Percentiles rank a stretch among this genome's conserved stretches.
Conservation (phyloP, 345 rosid genomes). For the Populus ilicifolia region DNA sequence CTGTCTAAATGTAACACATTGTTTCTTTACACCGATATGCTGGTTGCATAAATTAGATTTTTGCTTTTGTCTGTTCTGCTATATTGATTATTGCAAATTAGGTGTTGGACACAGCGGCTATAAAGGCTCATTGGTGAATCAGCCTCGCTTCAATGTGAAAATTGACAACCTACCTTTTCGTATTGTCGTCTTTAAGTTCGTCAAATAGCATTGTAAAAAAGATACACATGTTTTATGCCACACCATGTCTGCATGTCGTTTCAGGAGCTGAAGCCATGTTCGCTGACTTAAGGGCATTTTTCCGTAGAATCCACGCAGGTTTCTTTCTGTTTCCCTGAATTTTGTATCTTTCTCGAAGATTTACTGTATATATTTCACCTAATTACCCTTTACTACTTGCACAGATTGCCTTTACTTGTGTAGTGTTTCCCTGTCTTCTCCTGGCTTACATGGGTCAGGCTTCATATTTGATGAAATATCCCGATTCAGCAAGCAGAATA, state of each 20-base stretch:
- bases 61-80: background rate
- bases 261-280: constrained; percentile 99
- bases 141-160: background rate
- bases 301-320: constrained; percentile 89
- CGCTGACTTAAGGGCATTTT: constrained; percentile 94
- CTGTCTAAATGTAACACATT: background rate
- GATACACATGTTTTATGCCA: background rate
- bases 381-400: constrained; percentile 13
- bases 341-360: constrained; percentile 10
- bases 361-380: background rate
- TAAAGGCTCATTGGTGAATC: background rate
- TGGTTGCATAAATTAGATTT: background rate
- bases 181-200: background rate
- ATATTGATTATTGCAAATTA: background rate
- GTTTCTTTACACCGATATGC: background rate
- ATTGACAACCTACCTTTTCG: background rate
- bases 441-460: constrained; percentile 97
- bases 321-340: constrained; percentile 9
- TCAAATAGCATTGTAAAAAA: background rate
- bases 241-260: constrained; percentile 7
- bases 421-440: constrained; percentile 95
- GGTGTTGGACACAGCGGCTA: background rate
- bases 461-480: constrained; percentile 68
- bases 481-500: constrained; percentile 53
- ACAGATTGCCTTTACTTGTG: constrained; percentile 75